These are phyloP conservation scores for Mortierella polycephala DNA, from an alignment of 371 early-diverging fungal species.

Conservation along the genomic window DNA sequence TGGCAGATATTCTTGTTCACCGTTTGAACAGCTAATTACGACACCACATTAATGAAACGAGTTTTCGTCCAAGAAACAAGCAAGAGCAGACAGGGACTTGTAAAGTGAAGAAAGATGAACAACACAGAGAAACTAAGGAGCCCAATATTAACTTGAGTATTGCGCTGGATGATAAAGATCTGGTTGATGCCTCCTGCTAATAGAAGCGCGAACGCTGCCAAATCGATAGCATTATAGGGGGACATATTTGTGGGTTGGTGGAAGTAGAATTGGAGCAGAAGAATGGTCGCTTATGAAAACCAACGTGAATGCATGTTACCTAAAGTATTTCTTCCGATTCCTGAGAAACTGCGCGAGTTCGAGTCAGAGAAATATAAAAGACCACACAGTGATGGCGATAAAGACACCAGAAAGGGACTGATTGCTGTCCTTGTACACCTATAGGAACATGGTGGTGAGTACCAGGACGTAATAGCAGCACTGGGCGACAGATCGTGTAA, in stretches of 20 bases:
- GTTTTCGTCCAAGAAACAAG: background rate
- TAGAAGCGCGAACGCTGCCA: conserved; percentile 6
- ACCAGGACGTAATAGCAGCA: conserved; percentile 10
- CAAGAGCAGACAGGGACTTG: background rate
- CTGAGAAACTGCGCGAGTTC: conserved; percentile 5
- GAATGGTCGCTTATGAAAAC: background rate
- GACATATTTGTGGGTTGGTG: background rate
- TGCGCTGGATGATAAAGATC: background rate
- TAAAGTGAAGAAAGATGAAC: conserved; percentile 11
- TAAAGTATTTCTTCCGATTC: background rate
- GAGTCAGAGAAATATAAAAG: conserved; percentile 10
- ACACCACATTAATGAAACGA: no score
- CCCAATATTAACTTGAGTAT: background rate
- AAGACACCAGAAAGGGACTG: background rate
- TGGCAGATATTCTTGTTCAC: conserved; percentile 5
- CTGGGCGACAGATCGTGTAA: background rate
- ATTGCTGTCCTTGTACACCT: conserved; percentile 3
- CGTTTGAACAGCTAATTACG: conserved; percentile 12
- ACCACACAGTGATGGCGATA: conserved; percentile 1
- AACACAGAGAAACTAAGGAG: conserved; percentile 15
- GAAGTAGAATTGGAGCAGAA: no score
- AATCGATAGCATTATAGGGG: conserved; percentile 4
- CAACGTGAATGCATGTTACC: background rate
- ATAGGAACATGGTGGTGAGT: background rate
- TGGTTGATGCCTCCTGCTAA: conserved; percentile 7